A percentile compares a stretch with the other conserved stretches of the same genome.
Conservation (phyloP, 2,329 filamentous ascomycete genomes). For the Phyllosticta capitalensis region DNA sequence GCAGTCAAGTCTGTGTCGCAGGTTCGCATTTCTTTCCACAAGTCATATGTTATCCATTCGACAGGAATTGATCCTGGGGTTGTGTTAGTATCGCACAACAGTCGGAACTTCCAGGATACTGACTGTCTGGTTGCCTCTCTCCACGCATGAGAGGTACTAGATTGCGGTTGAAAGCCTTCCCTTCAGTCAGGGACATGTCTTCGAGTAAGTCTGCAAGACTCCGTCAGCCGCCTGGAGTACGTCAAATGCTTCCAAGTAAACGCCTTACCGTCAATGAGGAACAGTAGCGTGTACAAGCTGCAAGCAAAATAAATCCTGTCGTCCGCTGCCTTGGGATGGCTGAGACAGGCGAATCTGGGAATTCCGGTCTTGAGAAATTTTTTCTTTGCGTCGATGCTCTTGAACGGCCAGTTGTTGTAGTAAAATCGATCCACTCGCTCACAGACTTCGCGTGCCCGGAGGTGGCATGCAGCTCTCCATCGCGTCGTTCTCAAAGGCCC, state of each 20-base stretch:
- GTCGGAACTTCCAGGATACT: slow-evolving; percentile 23
- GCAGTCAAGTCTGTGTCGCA: slow-evolving; percentile 28
- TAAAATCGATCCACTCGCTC: slow-evolving; percentile 14
- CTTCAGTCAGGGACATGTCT: slow-evolving; percentile 32
- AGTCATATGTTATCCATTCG: slow-evolving; percentile 20
- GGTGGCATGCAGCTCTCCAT: background rate
- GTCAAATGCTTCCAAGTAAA: background rate
- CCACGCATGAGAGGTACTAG: slow-evolving; percentile 30
- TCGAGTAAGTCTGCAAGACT: slow-evolving; percentile 31
- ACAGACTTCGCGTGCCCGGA: background rate
- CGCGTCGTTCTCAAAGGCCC: background rate
- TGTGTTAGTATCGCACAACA: slow-evolving; percentile 19
- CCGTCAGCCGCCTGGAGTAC: background rate
- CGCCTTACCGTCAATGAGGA: slow-evolving; percentile 34
- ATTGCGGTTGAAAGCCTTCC: slow-evolving; percentile 28
- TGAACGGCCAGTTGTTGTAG: slow-evolving; percentile 33
- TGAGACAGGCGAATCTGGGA: slow-evolving; percentile 30
- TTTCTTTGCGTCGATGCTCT: slow-evolving; percentile 19
- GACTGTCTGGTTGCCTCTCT: slow-evolving; percentile 21
- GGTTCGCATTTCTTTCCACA: slow-evolving; percentile 33
- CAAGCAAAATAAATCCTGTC: slow-evolving; percentile 32
- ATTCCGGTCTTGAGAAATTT: slow-evolving; percentile 29
- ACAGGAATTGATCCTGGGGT: background rate
- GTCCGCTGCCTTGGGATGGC: slow-evolving; percentile 29
- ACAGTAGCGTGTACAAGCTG: slow-evolving; percentile 31